Evolutionary conservation across 345 rosid genomes (phyloP).

Genomic region (Syzygium grande): DNA sequence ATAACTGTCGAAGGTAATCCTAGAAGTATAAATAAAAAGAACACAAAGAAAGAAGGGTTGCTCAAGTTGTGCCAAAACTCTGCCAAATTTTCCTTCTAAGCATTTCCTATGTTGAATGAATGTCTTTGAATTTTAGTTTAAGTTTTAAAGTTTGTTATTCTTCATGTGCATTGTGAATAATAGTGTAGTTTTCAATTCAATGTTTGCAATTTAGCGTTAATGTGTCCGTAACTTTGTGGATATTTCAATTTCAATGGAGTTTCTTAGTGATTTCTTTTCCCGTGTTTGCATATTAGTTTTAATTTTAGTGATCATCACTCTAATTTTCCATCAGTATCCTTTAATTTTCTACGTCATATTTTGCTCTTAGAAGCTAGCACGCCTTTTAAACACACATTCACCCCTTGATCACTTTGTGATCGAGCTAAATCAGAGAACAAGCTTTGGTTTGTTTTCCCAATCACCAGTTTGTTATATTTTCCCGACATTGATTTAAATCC

Average conservation of each 20-base stretch:
- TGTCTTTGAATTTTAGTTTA: background rate
- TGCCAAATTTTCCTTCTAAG: background rate
- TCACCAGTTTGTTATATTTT: background rate
- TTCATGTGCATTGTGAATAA: background rate
- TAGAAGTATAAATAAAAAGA: background rate
- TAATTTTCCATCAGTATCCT: background rate
- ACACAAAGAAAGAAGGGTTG: background rate
- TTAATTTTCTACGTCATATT: background rate
- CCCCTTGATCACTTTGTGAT: background rate
- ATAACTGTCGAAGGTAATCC: background rate
- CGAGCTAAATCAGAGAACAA: background rate
- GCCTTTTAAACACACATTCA: no score
- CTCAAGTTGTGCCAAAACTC: background rate
- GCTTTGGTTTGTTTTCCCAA: background rate
- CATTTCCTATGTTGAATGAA: background rate
- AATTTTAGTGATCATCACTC: background rate
- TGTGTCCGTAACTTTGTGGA: background rate
- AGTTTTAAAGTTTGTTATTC: background rate
- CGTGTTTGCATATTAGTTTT: background rate
- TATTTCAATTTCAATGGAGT: no score
- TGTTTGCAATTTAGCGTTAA: no score
- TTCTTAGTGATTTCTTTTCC: background rate
- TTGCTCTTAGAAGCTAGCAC: no score
- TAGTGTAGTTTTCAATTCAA: background rate
- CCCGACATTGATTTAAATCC: no score